Percentiles rank a stretch among this genome's conserved stretches.
These are phyloP conservation scores for Solanum arcanum DNA, from an alignment of 257 asterid genomes.

Conservation along the genomic window DNA sequence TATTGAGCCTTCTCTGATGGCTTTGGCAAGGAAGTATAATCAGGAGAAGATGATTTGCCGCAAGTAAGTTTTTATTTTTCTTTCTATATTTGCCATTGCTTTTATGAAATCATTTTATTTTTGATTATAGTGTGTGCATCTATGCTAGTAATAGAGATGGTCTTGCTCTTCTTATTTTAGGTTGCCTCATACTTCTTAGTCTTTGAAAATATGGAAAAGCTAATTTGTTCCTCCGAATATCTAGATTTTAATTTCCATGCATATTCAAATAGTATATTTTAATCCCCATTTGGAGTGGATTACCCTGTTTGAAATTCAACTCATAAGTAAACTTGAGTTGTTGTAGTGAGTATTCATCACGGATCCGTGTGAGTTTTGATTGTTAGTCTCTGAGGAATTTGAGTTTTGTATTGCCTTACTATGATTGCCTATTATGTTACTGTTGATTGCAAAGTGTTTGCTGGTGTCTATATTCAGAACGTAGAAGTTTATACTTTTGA, in stretches of 20 bases:
- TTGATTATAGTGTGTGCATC: no score
- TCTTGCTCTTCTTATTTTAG: neutral
- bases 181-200: neutral
- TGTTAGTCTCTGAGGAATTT: neutral
- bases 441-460: neutral
- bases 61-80: slow-evolving; percentile 26
- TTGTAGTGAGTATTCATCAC: neutral
- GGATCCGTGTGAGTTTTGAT: neutral
- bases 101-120: neutral
- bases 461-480: neutral
- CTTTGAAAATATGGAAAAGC: neutral
- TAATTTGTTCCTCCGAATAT: neutral
- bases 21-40: slow-evolving; percentile 53
- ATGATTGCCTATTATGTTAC: neutral
- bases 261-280: neutral
- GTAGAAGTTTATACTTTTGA: neutral
- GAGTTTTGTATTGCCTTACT: neutral
- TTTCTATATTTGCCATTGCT: neutral
- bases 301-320: neutral
- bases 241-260: neutral
- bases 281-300: neutral
- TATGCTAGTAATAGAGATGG: neutral
- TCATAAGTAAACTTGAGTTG: no score
- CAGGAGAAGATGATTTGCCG: slow-evolving; percentile 68
- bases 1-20: slow-evolving; percentile 62